phyloP scores from a whole-genome alignment of 352 stramenopile species.

The Phytophthora fragariaefolia region DNA sequence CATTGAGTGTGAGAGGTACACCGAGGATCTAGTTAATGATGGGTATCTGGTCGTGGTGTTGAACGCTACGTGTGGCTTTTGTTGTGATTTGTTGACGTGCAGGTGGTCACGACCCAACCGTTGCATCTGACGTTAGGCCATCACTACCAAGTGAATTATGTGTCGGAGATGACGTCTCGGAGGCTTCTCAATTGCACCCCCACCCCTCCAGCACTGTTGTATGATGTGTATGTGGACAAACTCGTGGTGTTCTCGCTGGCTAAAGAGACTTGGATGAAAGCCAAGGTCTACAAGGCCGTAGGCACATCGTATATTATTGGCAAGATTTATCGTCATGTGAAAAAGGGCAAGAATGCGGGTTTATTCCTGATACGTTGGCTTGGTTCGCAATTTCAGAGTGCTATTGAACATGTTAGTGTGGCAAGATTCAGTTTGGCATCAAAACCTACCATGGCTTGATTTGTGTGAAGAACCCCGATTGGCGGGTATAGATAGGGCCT shows the following conservation, averaged over 20 bases:
- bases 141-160: too few relatives aligned
- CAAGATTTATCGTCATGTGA: background rate
- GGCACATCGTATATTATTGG: slow-evolving; percentile 13
- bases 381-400: slow-evolving; percentile 4
- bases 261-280: slow-evolving; percentile 1
- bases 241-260: background rate
- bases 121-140: too few relatives aligned
- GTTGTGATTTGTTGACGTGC: too few relatives aligned
- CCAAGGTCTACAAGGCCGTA: background rate
- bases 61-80: too few relatives aligned
- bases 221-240: slow-evolving; percentile 2
- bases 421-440: slow-evolving; percentile 6
- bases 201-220: background rate
- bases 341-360: background rate
- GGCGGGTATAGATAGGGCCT: background rate
- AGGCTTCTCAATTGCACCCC: too few relatives aligned
- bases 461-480: background rate
- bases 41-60: too few relatives aligned
- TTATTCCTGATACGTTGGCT: slow-evolving; percentile 8
- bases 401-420: slow-evolving; percentile 1
- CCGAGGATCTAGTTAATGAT: too few relatives aligned
- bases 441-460: slow-evolving; percentile 11
- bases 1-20: too few relatives aligned
- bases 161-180: too few relatives aligned
- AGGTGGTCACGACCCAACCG: too few relatives aligned